Evolutionary conservation across 2,329 filamentous ascomycete genomes (phyloP), one percentile per base, ranked within the genome.

Genomic region (Exophiala lecanii-corni): DNA sequence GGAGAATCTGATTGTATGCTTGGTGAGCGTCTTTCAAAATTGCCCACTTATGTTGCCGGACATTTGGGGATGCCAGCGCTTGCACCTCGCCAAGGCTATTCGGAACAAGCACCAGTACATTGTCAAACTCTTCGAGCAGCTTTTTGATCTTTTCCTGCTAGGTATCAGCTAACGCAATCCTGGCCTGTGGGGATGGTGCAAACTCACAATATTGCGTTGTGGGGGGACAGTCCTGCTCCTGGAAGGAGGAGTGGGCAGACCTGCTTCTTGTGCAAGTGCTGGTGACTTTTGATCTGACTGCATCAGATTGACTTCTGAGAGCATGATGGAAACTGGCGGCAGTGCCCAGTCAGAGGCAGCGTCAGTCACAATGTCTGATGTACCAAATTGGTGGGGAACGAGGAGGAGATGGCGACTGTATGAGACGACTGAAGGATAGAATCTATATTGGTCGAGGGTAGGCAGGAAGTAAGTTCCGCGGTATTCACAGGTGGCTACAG

Each of bases 41-140:
- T 9, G 36, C 23, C 30, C 39, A 42, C 25, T 28, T 41, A 12
- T 46, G 19, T 19, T 49, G 33, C 25, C 34, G 41, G 28, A 51
- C 13, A 16, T 51, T 49, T 2, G 42, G 39, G 6, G 49, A 51
- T 10, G 25, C 39, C 7, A 52, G 17, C 16, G 49, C 39, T 35
- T 52, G 41, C 10, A 43, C 43, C 6, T 39, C 35, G 9, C 47
- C 47, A 26, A 39, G 23, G 3, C 43, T 36, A 15, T 47, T 46
- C 2, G 40, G 43, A 15, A 47, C 40, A 10, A 52, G 37, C 17
- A 43, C 43, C 21, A 52, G 43, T 13, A 52, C 49, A 37, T 47
- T 39, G 13, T 52, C 49, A 23, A 44, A 43, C 9, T 43, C 38
- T 43, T 42, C 47, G 16, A 50, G 25, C 7, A 51, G 49, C 37